Percentiles rank a stretch among this genome's conserved stretches.
Conservation (phyloP, 2,329 filamentous ascomycete species). For the Nakataea oryzae region DNA sequence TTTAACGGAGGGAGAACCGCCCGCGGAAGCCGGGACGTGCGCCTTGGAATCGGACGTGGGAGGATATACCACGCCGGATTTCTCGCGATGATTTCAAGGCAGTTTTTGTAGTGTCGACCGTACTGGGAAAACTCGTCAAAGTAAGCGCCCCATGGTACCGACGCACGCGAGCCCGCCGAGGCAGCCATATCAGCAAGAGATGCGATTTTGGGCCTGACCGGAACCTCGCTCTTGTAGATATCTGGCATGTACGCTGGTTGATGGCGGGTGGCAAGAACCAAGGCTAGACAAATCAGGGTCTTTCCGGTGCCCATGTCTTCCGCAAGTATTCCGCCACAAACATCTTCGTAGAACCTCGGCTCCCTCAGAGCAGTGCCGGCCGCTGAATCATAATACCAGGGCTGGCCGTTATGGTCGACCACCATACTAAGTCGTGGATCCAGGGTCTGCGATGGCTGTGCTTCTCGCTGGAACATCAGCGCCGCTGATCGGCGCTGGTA, state of each 20-base stretch:
- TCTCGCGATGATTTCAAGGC: constrained; percentile 43
- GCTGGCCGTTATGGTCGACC: constrained; percentile 46
- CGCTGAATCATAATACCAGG: constrained; percentile 63
- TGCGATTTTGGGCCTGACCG: constrained; percentile 35
- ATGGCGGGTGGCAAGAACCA: constrained; percentile 45
- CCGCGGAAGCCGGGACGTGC: constrained; percentile 23
- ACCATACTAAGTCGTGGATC: constrained; percentile 63
- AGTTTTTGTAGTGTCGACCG: constrained; percentile 41
- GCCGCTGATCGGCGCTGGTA: constrained; percentile 77
- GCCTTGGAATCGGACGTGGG: constrained; percentile 29
- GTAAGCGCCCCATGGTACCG: constrained; percentile 59
- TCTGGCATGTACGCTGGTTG: constrained; percentile 58
- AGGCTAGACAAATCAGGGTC: constrained; percentile 69
- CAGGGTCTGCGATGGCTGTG: constrained; percentile 48
- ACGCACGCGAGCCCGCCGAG: constrained; percentile 52
- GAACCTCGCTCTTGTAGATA: constrained; percentile 33
- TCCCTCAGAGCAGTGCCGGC: constrained; percentile 51
- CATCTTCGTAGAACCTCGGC: constrained; percentile 63
- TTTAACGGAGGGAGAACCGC: constrained; percentile 25
- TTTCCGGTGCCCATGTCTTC: constrained; percentile 81
- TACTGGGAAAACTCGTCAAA: constrained; percentile 39
- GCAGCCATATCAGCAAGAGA: constrained; percentile 61
- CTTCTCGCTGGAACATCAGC: constrained; percentile 75
- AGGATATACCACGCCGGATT: constrained; percentile 51
- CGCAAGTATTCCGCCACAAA: constrained; percentile 66